A percentile compares a stretch with the other conserved stretches of the same genome.
phyloP scores from a whole-genome alignment of 2,329 filamentous ascomycete genomes.

The Fusarium siculi region DNA sequence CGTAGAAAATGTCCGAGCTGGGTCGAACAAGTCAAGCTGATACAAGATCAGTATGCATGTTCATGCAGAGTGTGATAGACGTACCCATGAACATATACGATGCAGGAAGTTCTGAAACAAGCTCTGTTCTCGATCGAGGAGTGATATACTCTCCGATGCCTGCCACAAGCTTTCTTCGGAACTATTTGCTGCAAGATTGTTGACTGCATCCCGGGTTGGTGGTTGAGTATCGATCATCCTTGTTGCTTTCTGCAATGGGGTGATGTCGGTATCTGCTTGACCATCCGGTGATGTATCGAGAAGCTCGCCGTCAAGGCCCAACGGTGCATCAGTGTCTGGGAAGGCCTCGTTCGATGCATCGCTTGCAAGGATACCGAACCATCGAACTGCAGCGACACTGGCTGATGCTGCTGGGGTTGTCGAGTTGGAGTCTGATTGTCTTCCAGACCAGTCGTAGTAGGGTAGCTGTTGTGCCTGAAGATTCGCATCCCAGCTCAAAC shows the following conservation, averaged over 20 bases:
- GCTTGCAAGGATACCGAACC: conserved; percentile 41
- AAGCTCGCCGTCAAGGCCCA: conserved; percentile 2
- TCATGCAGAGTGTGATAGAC: not conserved
- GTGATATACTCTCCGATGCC: conserved; percentile 29
- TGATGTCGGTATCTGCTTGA: conserved; percentile 12
- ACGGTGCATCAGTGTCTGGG: not conserved
- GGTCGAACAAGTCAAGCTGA: conserved; percentile 42
- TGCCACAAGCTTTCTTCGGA: conserved; percentile 39
- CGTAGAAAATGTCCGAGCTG: conserved; percentile 34
- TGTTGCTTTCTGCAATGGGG: conserved; percentile 29
- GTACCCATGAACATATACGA: conserved; percentile 41
- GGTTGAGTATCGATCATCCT: conserved; percentile 36
- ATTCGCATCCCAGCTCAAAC: not conserved
- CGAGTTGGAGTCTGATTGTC: conserved; percentile 31
- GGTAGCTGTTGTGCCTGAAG: not conserved
- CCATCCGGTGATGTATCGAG: conserved; percentile 6
- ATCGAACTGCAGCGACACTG: conserved; percentile 39
- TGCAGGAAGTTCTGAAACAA: conserved; percentile 41
- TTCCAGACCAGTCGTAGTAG: conserved; percentile 4
- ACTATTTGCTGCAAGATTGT: not conserved
- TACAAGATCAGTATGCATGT: not conserved
- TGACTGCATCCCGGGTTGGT: not conserved
- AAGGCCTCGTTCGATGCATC: conserved; percentile 21
- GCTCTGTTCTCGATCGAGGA: conserved; percentile 37
- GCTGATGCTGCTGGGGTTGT: conserved; percentile 40